Base-by-base conservation (phyloP, 495 filamentous ascomycete species). In the Podospora bellae-mahoneyi region DNA sequence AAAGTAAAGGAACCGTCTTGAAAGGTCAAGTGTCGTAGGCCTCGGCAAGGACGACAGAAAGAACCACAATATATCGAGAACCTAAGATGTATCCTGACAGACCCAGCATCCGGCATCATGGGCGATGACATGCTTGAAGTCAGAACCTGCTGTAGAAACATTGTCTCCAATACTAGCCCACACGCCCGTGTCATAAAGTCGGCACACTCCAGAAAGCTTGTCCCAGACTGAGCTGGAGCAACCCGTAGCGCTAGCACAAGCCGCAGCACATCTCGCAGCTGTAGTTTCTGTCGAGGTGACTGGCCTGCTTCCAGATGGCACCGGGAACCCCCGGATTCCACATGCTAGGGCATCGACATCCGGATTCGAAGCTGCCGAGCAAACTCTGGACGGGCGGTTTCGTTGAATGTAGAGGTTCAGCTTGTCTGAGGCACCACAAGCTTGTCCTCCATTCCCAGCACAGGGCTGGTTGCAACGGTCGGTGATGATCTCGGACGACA, bases 381-480 rank as follows among this genome's bases (percentile, higher is more conserved):
- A 48, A 13, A 48, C 39, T 10, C 13, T 48, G 7, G 39, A 10
- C 39, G 39, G 39, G 13, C 39, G 39, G 39, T 48, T 48, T 16
- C 39, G 13, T 13, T 48, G 39, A 3, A 48, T 48, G 39, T 48
- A 48, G 13, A 48, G 5, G 9, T 48, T 48, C 13, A 48, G 39
- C 9, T 48, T 48, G 39, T 34, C 27, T 13, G 26, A 28, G 18
- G 23, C 60, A 10, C 60, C 60, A 62, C 60, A 62, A 6, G 27
- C 60, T n/a, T 62, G 60, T 10, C 60, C 60, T n/a, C 19, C 23
- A n/a, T 62, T 62, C 5, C 60, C 60, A 16, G 13, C 60, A 30
- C 60, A 62, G 9, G 60, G 60, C 1, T 30, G 30, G 18, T 28
- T 62, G 30, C 60, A 62, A 5, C 16, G 16, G 19, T 28, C 30